phyloP scores from a whole-genome alignment of 495 filamentous ascomycete species.

The Monascus purpureus region DNA sequence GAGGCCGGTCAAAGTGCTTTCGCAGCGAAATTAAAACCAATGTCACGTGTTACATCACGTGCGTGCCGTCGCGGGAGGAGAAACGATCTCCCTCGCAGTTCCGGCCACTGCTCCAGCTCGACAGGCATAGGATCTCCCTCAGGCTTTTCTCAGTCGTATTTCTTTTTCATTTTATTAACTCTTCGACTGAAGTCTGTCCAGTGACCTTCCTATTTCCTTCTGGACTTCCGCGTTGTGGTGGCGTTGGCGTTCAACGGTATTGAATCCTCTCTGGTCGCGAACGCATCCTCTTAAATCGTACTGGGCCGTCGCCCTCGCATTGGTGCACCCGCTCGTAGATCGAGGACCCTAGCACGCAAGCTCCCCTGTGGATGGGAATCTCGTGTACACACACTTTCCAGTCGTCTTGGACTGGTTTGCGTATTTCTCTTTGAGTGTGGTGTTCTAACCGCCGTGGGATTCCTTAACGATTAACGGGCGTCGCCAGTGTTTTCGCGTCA shows the following conservation, averaged over 20 bases:
- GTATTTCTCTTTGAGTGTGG: neutral
- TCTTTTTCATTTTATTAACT: conserved; percentile 1
- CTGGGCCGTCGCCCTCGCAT: conserved; percentile 15
- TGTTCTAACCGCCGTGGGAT: neutral
- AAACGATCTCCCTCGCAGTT: neutral
- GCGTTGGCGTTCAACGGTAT: conserved; percentile 5
- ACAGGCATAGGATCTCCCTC: conserved; percentile 7
- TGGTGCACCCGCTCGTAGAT: conserved; percentile 19
- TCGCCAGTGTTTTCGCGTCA: conserved; percentile 10
- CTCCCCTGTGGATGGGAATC: neutral
- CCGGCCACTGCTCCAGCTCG: neutral
- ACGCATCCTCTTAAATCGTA: conserved; percentile 13
- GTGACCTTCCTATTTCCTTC: neutral
- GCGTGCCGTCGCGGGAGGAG: neutral
- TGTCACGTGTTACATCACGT: too few relatives aligned
- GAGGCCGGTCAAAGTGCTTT: too few relatives aligned
- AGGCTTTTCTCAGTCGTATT: conserved; percentile 4
- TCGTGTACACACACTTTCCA: neutral
- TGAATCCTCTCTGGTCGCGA: conserved; percentile 18
- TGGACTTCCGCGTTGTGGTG: conserved; percentile 8
- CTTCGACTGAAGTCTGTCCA: neutral
- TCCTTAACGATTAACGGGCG: conserved; percentile 4
- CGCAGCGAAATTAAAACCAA: too few relatives aligned
- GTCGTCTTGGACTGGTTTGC: neutral
- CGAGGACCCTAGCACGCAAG: conserved; percentile 7